These are phyloP conservation scores for Mycena sp. DNA, from an alignment of 1,284 basidiomycete genomes.

Conservation along the genomic window DNA sequence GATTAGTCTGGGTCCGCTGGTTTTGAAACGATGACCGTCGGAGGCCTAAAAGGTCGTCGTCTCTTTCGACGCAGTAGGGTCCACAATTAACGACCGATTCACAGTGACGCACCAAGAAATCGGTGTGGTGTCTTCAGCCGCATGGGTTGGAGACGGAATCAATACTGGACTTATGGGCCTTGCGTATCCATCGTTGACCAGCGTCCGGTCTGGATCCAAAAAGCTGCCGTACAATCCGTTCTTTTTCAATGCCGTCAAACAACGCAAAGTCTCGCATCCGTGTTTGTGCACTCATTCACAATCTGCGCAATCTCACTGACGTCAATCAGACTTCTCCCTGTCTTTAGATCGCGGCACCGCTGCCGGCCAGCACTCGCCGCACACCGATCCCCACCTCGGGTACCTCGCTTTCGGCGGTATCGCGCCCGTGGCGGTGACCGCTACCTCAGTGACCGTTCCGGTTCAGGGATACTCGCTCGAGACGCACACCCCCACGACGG, in stretches of 20 bases:
- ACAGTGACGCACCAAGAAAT: slow-evolving; percentile 36
- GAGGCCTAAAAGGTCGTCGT: slow-evolving; percentile 28
- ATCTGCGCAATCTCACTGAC: neutral
- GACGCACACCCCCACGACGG: slow-evolving; percentile 13
- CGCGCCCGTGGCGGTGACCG: slow-evolving; percentile 13
- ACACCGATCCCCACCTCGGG: slow-evolving; percentile 10
- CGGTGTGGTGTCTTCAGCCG: slow-evolving; percentile 34
- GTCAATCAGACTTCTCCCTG: slow-evolving; percentile 18
- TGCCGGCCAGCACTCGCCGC: neutral
- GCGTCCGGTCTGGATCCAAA: neutral
- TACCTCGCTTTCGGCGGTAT: slow-evolving; percentile 26
- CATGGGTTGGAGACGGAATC: slow-evolving; percentile 37
- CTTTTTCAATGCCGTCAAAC: slow-evolving; percentile 23
- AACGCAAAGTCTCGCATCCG: slow-evolving; percentile 1
- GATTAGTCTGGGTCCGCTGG: slow-evolving; percentile 28
- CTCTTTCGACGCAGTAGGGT: neutral
- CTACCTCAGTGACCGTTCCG: slow-evolving; percentile 30
- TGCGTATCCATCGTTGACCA: slow-evolving; percentile 18
- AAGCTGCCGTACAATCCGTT: slow-evolving; percentile 11
- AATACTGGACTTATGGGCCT: slow-evolving; percentile 34
- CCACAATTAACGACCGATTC: neutral
- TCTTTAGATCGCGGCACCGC: slow-evolving; percentile 12
- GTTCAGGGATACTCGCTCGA: slow-evolving; percentile 32
- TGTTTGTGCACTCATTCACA: neutral
- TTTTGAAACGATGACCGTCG: slow-evolving; percentile 36